Base-by-base conservation (phyloP, 805 yeast genomes). In the Helenozyma baotianmanensis region DNA sequence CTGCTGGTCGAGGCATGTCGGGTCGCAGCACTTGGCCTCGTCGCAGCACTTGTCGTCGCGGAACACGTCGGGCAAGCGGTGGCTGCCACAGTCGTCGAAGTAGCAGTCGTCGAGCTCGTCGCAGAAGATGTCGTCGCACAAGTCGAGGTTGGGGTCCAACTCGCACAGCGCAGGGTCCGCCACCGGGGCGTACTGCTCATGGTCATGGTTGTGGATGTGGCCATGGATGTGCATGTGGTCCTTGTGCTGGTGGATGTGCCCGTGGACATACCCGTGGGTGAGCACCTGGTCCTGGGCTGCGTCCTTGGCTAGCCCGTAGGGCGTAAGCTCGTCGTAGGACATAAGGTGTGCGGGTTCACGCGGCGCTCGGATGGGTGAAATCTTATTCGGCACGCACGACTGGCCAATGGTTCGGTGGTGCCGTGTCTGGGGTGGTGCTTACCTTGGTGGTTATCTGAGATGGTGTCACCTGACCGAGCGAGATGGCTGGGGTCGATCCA, bases 151-250 rank as follows among this genome's bases (percentile, higher is more conserved):
- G 23, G 32, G 23, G 12, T 62, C 68, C 23, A 61, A 50, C 29
- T 60, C 56, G 14, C 14, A 10, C 16, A 25, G 17, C 18, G 33
- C 31, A 12, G 22, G 25, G 13, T 29, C 26, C 13, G 21, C 38
- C 12, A 17, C 30, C 16, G 28, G 39, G 12, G 33, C 35, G 13
- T 23, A 36, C 12, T 47, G 47, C 25, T 43, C 50, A 30, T 63
- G 66, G 33, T 61, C 68, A 33, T 64, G 70, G 40, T 64, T 74
- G 47, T 78, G 84, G 19, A 78, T 72, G 48, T 78, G 84, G n/a
- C 84, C 84, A 48, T 78, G 83, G 22, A 78, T 76, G 44, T 76
- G 78, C 6, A 81, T 75, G 47, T 77, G 71, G 46, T 74, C 76
- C 36, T 69, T 64, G 49, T 74, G 79, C 45, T 73, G 75, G 54